Percentiles rank a stretch among this genome's conserved stretches.
phyloP scores from a whole-genome alignment of 495 filamentous ascomycete species.

The Hypoxylon cercidicola region DNA sequence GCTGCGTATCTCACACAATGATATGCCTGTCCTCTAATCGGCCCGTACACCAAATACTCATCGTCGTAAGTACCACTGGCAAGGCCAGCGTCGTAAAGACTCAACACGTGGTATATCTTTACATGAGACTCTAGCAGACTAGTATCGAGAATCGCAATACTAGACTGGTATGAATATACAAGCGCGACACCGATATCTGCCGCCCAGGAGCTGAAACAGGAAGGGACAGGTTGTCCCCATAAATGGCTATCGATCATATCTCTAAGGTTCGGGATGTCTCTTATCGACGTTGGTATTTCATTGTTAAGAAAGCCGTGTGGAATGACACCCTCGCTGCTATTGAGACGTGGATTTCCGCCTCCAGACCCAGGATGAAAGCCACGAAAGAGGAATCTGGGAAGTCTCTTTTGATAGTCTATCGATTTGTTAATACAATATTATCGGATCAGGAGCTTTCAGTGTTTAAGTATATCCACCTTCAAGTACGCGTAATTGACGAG shows the following conservation, averaged over 20 bases:
- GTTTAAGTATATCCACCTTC: conserved; percentile 5
- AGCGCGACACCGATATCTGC: conserved; percentile 12
- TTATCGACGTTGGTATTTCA: conserved; percentile 7
- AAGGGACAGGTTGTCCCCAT: background rate
- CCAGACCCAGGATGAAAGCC: conserved; percentile 12
- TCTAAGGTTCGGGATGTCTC: conserved; percentile 10
- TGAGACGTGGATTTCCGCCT: conserved; percentile 17
- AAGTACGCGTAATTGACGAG: background rate
- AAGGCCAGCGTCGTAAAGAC: conserved; percentile 4
- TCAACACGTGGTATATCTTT: conserved; percentile 13
- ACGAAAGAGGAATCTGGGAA: conserved; percentile 28
- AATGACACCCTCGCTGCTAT: conserved; percentile 10
- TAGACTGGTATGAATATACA: background rate
- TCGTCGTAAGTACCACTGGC: background rate
- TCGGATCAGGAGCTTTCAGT: background rate
- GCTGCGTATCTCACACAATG: conserved; percentile 6
- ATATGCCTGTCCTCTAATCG: conserved; percentile 19
- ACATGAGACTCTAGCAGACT: conserved; percentile 12
- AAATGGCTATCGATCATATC: conserved; percentile 11
- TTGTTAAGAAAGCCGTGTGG: conserved; percentile 17
- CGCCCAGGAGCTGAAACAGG: conserved; percentile 26
- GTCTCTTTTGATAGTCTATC: conserved; percentile 1
- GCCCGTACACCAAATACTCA: conserved; percentile 24
- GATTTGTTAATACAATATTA: background rate
- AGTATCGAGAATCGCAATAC: conserved; percentile 29